A percentile compares a stretch with the other conserved stretches of the same genome.
These are phyloP conservation scores for Dactylonectria estremocensis DNA, from an alignment of 2,329 filamentous ascomycete genomes.

Conservation along the genomic window DNA sequence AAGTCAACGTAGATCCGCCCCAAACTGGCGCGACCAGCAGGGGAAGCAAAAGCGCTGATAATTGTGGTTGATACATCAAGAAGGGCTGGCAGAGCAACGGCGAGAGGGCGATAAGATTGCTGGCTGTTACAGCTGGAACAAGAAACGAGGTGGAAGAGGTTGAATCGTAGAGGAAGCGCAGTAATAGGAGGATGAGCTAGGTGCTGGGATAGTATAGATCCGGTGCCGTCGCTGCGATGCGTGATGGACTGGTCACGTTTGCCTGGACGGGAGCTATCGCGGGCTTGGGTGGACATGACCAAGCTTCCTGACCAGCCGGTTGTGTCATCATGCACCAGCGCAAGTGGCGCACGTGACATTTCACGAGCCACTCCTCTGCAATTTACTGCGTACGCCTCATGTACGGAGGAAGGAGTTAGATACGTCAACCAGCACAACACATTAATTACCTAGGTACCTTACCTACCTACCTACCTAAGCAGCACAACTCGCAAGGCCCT, in stretches of 20 bases:
- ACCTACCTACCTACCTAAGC: no score
- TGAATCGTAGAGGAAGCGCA: constrained; percentile 13
- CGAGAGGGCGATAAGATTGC: constrained; percentile 21
- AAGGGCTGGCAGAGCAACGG: constrained; percentile 26
- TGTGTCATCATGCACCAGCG: constrained; percentile 51
- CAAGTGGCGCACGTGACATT: constrained; percentile 50
- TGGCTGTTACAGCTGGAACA: constrained; percentile 22
- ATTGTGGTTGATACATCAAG: constrained; percentile 59
- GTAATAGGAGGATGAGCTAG: constrained; percentile 14
- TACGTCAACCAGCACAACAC: background rate
- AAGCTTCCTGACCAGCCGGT: constrained; percentile 47
- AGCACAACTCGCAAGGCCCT: background rate
- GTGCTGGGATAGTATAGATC: constrained; percentile 14
- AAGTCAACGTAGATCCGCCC: constrained; percentile 69
- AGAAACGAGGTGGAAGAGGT: constrained; percentile 25
- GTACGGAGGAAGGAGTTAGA: no score
- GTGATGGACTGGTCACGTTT: constrained; percentile 50
- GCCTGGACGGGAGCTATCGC: constrained; percentile 45
- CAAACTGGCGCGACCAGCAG: constrained; percentile 56
- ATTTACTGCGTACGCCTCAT: background rate
- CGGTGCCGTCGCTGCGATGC: constrained; percentile 32
- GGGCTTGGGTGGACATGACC: constrained; percentile 45
- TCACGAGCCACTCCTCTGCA: constrained; percentile 18
- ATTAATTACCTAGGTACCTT: no score
- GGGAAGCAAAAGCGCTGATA: constrained; percentile 55